Conservation (phyloP, 2,329 filamentous ascomycete species). For the Chrysosporium queenslandicum region DNA sequence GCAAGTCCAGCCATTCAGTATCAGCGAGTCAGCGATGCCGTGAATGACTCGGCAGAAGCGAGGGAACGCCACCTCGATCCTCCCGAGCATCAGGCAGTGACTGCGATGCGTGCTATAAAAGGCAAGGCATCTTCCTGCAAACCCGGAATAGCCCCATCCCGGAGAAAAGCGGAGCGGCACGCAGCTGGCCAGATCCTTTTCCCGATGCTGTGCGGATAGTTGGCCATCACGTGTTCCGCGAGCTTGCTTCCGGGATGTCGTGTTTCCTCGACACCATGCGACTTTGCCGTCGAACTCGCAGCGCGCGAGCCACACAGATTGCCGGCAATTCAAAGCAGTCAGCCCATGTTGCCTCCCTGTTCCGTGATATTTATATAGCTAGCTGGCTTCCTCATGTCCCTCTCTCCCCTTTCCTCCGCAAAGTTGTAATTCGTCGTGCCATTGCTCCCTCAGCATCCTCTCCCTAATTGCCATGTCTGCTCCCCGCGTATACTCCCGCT, state of each 20-base stretch:
- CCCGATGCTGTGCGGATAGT: not conserved
- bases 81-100: no score
- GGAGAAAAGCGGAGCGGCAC: not conserved
- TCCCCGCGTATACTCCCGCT: slow-evolving; percentile 6
- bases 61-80: no score
- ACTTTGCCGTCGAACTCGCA: not conserved
- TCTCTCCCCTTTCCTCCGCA: not conserved
- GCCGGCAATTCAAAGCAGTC: slow-evolving; percentile 4
- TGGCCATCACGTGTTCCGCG: not conserved
- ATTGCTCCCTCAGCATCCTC: not conserved
- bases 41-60: no score
- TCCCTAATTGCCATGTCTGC: slow-evolving; percentile 3
- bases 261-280: not conserved
- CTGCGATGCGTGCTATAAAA: no score
- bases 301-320: not conserved
- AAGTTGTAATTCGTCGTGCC: not conserved
- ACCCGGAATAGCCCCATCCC: no score
- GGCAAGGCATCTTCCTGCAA: no score
- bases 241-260: not conserved
- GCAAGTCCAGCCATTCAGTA: no score
- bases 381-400: not conserved
- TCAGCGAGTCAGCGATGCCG: no score
- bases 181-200: not conserved
- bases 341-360: slow-evolving; percentile 10
- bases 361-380: not conserved